Base-by-base conservation (phyloP, 305 asterid genomes). In the Fraxinus dipetala region DNA sequence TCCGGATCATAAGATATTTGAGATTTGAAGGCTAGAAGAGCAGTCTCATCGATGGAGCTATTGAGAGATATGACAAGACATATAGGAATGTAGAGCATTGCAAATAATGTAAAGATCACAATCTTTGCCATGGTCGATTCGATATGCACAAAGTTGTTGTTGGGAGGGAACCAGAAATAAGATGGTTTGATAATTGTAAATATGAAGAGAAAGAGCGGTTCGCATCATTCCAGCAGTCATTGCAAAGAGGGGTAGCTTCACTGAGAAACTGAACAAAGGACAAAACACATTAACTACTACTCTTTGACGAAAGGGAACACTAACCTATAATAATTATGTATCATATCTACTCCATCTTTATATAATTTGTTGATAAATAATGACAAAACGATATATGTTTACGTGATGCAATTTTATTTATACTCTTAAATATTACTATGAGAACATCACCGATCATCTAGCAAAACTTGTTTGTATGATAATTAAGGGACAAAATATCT, bases 1-100 rank as follows among this genome's bases (percentile, higher is more conserved):
- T 76, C 63, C 2, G 8, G 61, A 51, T 51, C 22, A 18, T 20
- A 31, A 16, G 78, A 76, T 76, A 76, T 63, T 2, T 40, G 56
- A 20, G 84, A 13, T 54, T 63, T 82, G 78, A 82, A 38, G 9
- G 81, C 43, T 32, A 82, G 72, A 38, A 82, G 73, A 32, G 84
- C 22, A 32, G 36, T 7, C 72, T 82, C 78, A 32, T 76, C 78
- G 2, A 16, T 51, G 20, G 22, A 51, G 16, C 2, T 51, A 51
- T 51, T 1, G 61, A 51, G 61, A 51, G 22, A 51, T 16, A 1
- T 16, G n/a, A 51, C 61, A 51, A 51, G 6, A 5, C 22, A 51
- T 8, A 16, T 51, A 51, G 22, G 22, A 51, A 13, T 14, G 61
- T 51, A 51, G 22, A 51, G 61, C 61, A 51, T 16, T 51, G 61